Evolutionary conservation across 352 stramenopile species (phyloP), one percentile per base, ranked within the genome.

Genomic region (Phytophthora fragariaefolia): DNA sequence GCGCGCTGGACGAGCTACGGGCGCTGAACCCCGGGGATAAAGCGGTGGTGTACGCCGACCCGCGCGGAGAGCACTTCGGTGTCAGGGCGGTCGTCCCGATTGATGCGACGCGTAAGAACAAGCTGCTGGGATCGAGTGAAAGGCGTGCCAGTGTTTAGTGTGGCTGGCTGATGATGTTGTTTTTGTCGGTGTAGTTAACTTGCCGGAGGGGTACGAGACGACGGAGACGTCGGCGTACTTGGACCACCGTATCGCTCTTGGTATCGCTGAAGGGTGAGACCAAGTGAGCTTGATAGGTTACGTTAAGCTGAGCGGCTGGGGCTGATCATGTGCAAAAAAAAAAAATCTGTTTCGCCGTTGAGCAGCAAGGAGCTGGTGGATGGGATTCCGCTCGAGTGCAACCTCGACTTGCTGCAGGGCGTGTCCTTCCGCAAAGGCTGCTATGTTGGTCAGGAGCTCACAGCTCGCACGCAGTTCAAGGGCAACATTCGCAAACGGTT

Each of bases 371-470:
- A 97, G 47, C 59, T 97, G 57, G 74, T 73, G 22, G 92, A 96
- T 15, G 65, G 65, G 2, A 98, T 98, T 52, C 95, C 95, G 8
- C 80, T 98, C 0, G 95, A 98, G 66, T 94, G 79, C 47, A 98
- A 98, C 56, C 70, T 98, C 2, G 95, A 98, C 40, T 76, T 97
- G 30, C 69, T 98, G 32, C 75, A 87, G 47, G 92, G 89, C 28
- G 89, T 98, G 30, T 95, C 80, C 13, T 98, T 98, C 73, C 77
- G 80, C 36, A 98, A 98, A 73, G 96, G 96, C 6, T 98, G 96
- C 82, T 98, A 98, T 69, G 80, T 98, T 15, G 96, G 96, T 2
- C 96, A 98, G 77, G 96, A 98, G 66, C 83, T 98, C 26, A 98
- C 91, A 1, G 95, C 96, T 23, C 80, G 96, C 28, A 98, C 96